phyloP scores from a whole-genome alignment of 495 filamentous ascomycete genomes.

The Lasiosphaeris hirsuta region DNA sequence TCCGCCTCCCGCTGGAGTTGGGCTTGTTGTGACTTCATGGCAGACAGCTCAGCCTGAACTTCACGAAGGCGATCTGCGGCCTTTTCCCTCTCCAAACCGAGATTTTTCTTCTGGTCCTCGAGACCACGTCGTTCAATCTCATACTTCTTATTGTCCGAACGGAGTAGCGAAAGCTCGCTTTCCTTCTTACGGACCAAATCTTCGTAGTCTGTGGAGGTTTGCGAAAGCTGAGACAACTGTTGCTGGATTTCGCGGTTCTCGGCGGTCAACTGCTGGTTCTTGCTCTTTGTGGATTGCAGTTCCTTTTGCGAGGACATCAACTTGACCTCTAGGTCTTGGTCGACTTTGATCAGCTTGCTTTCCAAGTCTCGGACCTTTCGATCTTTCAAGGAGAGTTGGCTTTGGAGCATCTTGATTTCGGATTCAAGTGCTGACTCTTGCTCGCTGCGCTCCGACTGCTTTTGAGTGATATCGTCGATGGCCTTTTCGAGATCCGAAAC shows the following conservation, averaged over 20 bases:
- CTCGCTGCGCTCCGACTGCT: conserved; percentile 63
- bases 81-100: conserved; percentile 74
- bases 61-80: conserved; percentile 75
- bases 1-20: conserved; percentile 85
- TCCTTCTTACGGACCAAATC: conserved; percentile 91
- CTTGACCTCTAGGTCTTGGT: conserved; percentile 89
- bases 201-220: conserved; percentile 91
- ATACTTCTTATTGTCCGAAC: conserved; percentile 74
- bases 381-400: conserved; percentile 84
- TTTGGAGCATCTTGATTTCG: conserved; percentile 88
- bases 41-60: conserved; percentile 81
- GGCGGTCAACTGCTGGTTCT: conserved; percentile 69
- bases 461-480: conserved; percentile 62
- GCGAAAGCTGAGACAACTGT: conserved; percentile 81
- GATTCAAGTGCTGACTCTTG: conserved; percentile 70
- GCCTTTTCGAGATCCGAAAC: conserved; percentile 64
- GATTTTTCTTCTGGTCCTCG: conserved; percentile 67
- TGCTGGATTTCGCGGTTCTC: conserved; percentile 84
- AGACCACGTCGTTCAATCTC: conserved; percentile 72
- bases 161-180: conserved; percentile 82
- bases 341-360: conserved; percentile 73
- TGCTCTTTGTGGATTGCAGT: conserved; percentile 63
- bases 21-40: conserved; percentile 75
- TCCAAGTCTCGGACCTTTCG: conserved; percentile 88
- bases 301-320: conserved; percentile 79